Evolutionary conservation across 495 filamentous ascomycete species (phyloP), one percentile per base, ranked within the genome.

Genomic region (Penicillium nucicola): DNA sequence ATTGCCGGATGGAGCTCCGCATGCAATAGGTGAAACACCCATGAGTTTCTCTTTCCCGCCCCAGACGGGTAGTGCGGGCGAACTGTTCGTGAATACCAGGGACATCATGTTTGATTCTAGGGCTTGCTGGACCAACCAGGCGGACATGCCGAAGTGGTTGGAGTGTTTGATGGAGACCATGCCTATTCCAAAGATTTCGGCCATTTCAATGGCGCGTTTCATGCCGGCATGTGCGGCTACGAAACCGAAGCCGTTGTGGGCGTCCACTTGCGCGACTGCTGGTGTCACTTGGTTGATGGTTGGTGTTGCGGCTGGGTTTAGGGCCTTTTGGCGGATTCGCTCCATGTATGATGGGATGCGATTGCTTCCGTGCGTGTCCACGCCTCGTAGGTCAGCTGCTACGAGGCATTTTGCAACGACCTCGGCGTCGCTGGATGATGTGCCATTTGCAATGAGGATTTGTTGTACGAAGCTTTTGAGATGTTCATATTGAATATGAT

Each of bases 71-170:
- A 92, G 66, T 23, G 87, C 88, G 0, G 87, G 86, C 15, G 81
- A 86, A 10, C 81, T 85, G 65, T 90, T 92, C 25, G 88, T 92
- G 55, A 92, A 92, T 4, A 90, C 86, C 0, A 92, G 72, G 45
- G 74, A 80, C 80, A 89, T 83, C 84, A 89, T 86, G 12, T 77
- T 81, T 5, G 77, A 81, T 41, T 89, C 83, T 37, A 88, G 55
- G 8, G 88, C 88, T 64, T 88, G 84, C 64, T 85, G 81, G 31
- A 89, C 87, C 7, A 90, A 48, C 86, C 87, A 90, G 0, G 87
- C 87, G 0, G 78, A 79, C 86, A 90, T 90, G 46, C 88, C 88
- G 56, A 88, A 89, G 65, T 92, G 88, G 62, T 92, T 92, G 48
- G 79, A 84, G 66, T 84, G 84, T 64, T 84, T 86, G 57, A 90